A percentile compares a stretch with the other conserved stretches of the same genome.
Evolutionary conservation across 2,329 filamentous ascomycete species (phyloP).

Genomic region (Microcyclosporella mali): DNA sequence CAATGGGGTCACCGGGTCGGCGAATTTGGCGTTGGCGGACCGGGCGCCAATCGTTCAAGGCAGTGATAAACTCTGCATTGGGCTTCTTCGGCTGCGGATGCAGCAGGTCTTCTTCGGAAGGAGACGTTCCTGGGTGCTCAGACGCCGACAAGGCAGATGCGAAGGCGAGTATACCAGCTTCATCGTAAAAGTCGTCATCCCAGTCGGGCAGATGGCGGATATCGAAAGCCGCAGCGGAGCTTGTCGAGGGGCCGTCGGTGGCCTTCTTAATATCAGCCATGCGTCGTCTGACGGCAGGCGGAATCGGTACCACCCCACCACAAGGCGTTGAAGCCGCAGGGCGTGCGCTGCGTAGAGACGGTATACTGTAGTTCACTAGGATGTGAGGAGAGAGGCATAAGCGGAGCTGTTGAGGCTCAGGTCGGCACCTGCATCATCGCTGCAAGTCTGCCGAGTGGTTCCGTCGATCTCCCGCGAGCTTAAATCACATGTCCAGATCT

Average conservation of each 20-base stretch:
- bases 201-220: conserved; percentile 67
- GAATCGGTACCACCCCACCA: no score
- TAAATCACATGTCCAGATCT: no score
- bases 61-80: conserved; percentile 63
- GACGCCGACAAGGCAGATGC: conserved; percentile 75
- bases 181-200: conserved; percentile 67
- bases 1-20: conserved; percentile 27
- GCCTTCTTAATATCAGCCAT: conserved; percentile 42
- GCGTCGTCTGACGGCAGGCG: no score
- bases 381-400: no score
- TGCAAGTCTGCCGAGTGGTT: no score
- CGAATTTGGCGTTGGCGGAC: conserved; percentile 60
- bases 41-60: conserved; percentile 93
- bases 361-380: no score
- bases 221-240: conserved; percentile 53
- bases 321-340: no score
- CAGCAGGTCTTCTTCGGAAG: conserved; percentile 53
- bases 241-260: conserved; percentile 47
- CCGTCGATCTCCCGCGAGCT: no score
- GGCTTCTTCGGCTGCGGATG: conserved; percentile 33
- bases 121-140: conserved; percentile 51
- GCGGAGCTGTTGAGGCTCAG: no score
- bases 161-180: conserved; percentile 70
- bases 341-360: no score
- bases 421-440: no score